Evolutionary conservation across 2,329 filamentous ascomycete species (phyloP), one percentile per base, ranked within the genome.

Genomic region (Akanthomyces lecanii): DNA sequence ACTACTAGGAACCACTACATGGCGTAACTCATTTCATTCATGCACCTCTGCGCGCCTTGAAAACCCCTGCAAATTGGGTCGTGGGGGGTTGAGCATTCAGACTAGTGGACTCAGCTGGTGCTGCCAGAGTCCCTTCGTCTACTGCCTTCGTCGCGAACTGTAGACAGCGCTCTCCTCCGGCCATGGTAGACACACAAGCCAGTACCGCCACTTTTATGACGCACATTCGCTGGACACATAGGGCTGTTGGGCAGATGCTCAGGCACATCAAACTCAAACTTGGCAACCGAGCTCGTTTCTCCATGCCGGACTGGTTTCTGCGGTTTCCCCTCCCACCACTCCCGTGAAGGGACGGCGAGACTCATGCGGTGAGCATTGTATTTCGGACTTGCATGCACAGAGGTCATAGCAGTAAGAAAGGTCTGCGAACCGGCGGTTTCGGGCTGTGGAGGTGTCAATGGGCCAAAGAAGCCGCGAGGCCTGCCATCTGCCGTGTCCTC

Each of bases 121-220:
- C 60, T 56, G 7, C 38, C 36, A 0, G 60, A 62, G 23, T 30
- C 52, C 18, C 21, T 38, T 14, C 33, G 21, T 28, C 45, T 54
- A 28, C 55, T 76, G 81, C 74, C 69, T 69, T 64, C 45, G 11
- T 66, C 61, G 44, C 64, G 58, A 11, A 69, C 42, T 1, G 51
- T 55, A 7, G 67, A 66, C 12, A 30, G 44, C 5, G 58, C 58
- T 42, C 65, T 74, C 55, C 71, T 69, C 38, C 79, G 72, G 2
- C 80, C 80, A 56, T 82, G 80, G 65, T 81, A 82, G 2, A 84
- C 80, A 62, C 82, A 84, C 3, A 83, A 64, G 0, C 79, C 81
- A 6, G 73, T 77, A 5, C 81, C 80, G n/a, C 77, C 74, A 16
- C 76, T 76, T 59, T 69, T 68, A 61, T 81, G 77, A 47, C 74